Conservation (phyloP, 306 rosid species). For the Luffa acutangula region DNA sequence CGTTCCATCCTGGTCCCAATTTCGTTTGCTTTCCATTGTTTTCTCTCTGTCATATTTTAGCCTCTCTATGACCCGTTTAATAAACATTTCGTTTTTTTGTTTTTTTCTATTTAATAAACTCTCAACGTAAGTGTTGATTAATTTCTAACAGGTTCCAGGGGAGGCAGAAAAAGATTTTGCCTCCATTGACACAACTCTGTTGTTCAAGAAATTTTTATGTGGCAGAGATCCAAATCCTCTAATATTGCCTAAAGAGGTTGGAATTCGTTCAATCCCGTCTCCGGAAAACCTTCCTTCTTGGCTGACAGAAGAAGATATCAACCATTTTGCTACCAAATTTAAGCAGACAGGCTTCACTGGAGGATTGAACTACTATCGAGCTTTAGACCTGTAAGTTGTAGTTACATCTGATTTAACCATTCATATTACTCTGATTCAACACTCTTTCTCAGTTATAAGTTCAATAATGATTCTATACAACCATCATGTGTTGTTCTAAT, state of each 20-base stretch:
- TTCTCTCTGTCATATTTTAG: no score
- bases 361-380: constrained; percentile 29
- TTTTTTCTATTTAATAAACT: no score
- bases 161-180: background rate
- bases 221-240: background rate
- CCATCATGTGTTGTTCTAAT: no score
- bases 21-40: no score
- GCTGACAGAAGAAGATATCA: constrained; percentile 33
- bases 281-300: constrained; percentile 24
- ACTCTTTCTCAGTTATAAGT: background rate
- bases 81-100: no score
- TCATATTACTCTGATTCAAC: background rate
- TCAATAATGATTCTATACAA: background rate
- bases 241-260: background rate
- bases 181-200: background rate
- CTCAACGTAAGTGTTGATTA: background rate
- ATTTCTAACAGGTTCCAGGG: background rate
- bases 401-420: background rate
- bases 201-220: background rate
- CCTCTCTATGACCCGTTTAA: no score
- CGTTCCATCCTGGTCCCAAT: background rate
- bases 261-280: background rate
- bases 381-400: background rate
- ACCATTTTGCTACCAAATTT: constrained; percentile 28
- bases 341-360: constrained; percentile 26